A percentile compares a stretch with the other conserved stretches of the same genome.
phyloP scores from a whole-genome alignment of 1,284 basidiomycete genomes.

The Cystobasidiaceae sp. region DNA sequence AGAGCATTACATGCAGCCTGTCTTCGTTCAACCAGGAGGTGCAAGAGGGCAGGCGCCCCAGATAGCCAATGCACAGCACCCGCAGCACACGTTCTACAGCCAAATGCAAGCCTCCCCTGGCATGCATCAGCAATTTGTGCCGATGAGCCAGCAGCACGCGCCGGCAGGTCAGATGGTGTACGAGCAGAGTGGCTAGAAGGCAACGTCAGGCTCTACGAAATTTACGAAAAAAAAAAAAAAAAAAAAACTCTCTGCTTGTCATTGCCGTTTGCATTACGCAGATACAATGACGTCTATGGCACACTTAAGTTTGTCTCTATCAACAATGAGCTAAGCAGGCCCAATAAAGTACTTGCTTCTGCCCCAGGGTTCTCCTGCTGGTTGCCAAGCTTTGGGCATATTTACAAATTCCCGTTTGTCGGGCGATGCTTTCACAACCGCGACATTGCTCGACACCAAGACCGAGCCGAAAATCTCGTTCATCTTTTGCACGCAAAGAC shows the following conservation, averaged over 20 bases:
- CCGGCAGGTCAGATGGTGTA: constrained; percentile 8
- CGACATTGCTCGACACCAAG: not conserved
- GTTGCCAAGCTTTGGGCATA: not conserved
- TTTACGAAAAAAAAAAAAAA: not conserved
- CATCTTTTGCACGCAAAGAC: not conserved
- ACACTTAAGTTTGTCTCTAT: not conserved
- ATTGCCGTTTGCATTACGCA: too few relatives aligned
- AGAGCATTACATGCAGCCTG: constrained; percentile 24
- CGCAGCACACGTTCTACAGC: constrained; percentile 15
- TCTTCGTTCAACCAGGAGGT: constrained; percentile 3
- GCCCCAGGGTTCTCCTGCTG: not conserved
- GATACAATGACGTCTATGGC: not conserved
- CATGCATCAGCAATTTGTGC: constrained; percentile 19
- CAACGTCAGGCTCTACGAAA: not conserved
- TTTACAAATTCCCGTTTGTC: not conserved
- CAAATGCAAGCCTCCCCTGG: constrained; percentile 11
- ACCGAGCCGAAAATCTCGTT: constrained; percentile 2
- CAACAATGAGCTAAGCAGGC: not conserved
- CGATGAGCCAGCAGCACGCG: constrained; percentile 9
- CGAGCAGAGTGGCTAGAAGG: constrained; percentile 8
- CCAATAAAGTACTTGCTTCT: not conserved
- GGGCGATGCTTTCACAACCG: not conserved
- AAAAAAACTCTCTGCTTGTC: not conserved
- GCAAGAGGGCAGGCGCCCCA: not conserved
- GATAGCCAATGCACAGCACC: not conserved